Conservation (phyloP, 805 yeast species). For the Sporopachydermia quercuum region DNA sequence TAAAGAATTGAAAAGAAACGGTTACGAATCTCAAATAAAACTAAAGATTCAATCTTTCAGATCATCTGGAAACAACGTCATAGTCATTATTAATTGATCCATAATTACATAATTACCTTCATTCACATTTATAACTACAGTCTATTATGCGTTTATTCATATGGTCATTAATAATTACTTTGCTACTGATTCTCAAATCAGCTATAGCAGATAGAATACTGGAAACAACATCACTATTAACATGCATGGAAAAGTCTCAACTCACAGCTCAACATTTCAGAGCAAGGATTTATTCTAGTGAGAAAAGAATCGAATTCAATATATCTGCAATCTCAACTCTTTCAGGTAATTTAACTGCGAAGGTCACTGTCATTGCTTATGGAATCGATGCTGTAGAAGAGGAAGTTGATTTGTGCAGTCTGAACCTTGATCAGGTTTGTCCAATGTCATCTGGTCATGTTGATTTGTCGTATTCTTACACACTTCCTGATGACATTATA, state of each 20-base stretch:
- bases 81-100: too few relatives aligned
- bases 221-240: constrained; percentile 55
- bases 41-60: too few relatives aligned
- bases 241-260: constrained; percentile 85
- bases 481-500: constrained; percentile 26
- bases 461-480: constrained; percentile 42
- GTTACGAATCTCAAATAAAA: too few relatives aligned
- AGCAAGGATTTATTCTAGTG: constrained; percentile 55
- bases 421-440: constrained; percentile 46
- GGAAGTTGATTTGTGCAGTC: constrained; percentile 48
- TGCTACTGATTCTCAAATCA: too few relatives aligned
- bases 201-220: constrained; percentile 16
- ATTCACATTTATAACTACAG: too few relatives aligned
- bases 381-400: constrained; percentile 52
- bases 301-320: constrained; percentile 46
- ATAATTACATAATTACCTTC: too few relatives aligned
- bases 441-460: constrained; percentile 83
- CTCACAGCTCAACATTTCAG: constrained; percentile 76
- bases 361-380: constrained; percentile 56
- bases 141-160: too few relatives aligned
- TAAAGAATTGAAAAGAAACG: too few relatives aligned
- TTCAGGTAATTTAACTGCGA: constrained; percentile 54
- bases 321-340: constrained; percentile 70
- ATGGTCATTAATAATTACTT: too few relatives aligned
- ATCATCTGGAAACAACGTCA: too few relatives aligned